Percentiles rank a stretch among this genome's conserved stretches.
Evolutionary conservation across 129 eudicot genomes (phyloP).

Genomic region (Rutidosis leptorrhynchoides): DNA sequence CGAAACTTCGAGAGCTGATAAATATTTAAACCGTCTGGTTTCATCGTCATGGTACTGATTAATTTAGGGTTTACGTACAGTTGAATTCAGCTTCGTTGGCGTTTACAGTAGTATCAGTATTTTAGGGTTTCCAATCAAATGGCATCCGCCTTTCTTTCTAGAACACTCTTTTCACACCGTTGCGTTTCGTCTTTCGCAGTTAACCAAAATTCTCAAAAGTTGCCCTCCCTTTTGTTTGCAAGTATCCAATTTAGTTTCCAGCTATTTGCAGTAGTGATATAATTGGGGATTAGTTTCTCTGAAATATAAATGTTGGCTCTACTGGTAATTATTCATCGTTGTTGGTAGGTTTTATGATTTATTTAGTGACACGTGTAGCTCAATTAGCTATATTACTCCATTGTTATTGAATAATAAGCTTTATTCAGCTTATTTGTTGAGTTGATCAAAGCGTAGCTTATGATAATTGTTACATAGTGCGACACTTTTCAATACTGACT

Average conservation of each 20-base stretch:
- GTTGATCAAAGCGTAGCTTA: neutral
- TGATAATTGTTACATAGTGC: neutral
- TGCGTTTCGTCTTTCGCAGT: too few species aligned
- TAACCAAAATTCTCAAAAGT: constrained; percentile 23
- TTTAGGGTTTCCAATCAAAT: constrained; percentile 34
- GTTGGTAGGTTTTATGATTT: neutral
- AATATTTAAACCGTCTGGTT: constrained; percentile 14
- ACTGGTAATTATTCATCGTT: neutral
- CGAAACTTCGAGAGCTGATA: neutral
- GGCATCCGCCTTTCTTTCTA: constrained; percentile 54
- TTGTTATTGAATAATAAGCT: too few species aligned
- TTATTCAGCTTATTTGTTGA: too few species aligned
- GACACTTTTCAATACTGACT: neutral
- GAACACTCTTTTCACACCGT: constrained; percentile 41
- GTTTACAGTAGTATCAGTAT: constrained; percentile 4
- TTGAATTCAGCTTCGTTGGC: constrained; percentile 8
- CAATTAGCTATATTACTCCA: too few species aligned
- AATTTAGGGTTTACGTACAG: neutral
- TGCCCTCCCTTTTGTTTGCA: constrained; percentile 35
- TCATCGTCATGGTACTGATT: constrained; percentile 26
- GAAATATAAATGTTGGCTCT: neutral
- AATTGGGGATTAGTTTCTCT: neutral
- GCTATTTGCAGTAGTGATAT: neutral
- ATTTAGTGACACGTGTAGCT: neutral
- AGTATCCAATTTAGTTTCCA: constrained; percentile 23